phyloP scores from a whole-genome alignment of 2,329 filamentous ascomycete genomes.

The Talaromyces sp. region DNA sequence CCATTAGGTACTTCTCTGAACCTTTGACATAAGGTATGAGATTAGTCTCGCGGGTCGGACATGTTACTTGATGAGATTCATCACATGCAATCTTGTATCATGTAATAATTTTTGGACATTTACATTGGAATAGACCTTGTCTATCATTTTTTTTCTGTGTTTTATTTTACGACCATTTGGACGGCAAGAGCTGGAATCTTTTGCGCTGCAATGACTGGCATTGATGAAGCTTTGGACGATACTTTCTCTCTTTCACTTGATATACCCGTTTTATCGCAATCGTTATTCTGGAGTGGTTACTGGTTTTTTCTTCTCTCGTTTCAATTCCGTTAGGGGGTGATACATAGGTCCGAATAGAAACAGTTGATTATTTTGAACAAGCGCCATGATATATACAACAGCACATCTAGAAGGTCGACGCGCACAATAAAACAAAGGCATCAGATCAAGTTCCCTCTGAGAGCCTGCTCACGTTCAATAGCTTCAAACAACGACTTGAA shows the following conservation, averaged over 20 bases:
- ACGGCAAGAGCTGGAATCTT: constrained; percentile 16
- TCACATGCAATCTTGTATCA: constrained; percentile 1
- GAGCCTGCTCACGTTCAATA: constrained; percentile 87
- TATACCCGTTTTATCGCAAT: constrained; percentile 13
- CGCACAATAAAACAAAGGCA: not conserved
- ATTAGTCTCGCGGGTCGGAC: constrained; percentile 8
- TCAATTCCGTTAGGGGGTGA: not conserved
- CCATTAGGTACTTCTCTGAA: not conserved
- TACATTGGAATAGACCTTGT: not conserved
- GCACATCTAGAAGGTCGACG: not conserved
- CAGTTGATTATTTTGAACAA: not conserved
- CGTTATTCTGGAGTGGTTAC: not conserved
- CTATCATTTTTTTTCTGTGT: not conserved
- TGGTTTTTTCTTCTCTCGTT: not conserved
- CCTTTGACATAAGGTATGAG: not conserved
- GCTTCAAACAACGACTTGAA: constrained; percentile 95
- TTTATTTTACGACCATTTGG: constrained; percentile 8
- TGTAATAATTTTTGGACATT: not conserved
- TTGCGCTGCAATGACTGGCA: constrained; percentile 13
- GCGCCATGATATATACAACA: not conserved
- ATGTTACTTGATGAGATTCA: constrained; percentile 7
- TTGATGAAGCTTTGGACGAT: constrained; percentile 17
- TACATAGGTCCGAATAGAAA: not conserved
- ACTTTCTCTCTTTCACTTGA: not conserved
- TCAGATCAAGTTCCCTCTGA: constrained; percentile 70